phyloP scores from a whole-genome alignment of 2,329 filamentous ascomycete species.

The Periconia digitata region DNA sequence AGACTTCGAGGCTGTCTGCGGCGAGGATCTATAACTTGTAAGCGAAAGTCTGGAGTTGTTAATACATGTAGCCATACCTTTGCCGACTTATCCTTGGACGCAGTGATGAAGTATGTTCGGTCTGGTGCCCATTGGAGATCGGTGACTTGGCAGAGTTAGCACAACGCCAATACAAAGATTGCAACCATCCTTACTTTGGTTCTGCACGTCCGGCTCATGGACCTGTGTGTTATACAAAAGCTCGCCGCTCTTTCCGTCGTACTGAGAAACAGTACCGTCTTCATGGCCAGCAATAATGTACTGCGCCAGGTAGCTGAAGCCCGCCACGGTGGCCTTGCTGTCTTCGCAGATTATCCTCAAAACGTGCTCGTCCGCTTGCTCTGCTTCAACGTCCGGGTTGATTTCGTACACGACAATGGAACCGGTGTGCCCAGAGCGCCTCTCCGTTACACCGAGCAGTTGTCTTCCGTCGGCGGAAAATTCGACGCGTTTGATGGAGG shows the following conservation, averaged over 20 bases:
- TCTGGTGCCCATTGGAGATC: slow-evolving; percentile 95
- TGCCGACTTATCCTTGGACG: slow-evolving; percentile 95
- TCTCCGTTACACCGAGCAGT: slow-evolving; percentile 93
- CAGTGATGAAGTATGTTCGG: slow-evolving; percentile 97
- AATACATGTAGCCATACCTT: slow-evolving; percentile 63
- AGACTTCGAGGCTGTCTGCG: slow-evolving; percentile 79
- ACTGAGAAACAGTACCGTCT: slow-evolving; percentile 88
- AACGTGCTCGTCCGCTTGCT: slow-evolving; percentile 80
- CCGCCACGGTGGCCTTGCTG: slow-evolving; percentile 95
- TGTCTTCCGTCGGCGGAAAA: slow-evolving; percentile 92
- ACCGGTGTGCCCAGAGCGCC: slow-evolving; percentile 94
- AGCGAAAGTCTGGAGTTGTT: background rate
- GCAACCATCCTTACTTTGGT: slow-evolving; percentile 58
- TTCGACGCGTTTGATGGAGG: slow-evolving; percentile 95
- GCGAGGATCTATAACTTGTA: slow-evolving; percentile 66
- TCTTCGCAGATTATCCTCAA: slow-evolving; percentile 86
- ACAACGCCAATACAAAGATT: background rate
- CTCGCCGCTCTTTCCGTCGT: slow-evolving; percentile 90
- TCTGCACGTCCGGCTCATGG: slow-evolving; percentile 83
- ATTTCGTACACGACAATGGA: slow-evolving; percentile 94
- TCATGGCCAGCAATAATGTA: slow-evolving; percentile 98
- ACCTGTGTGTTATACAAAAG: slow-evolving; percentile 75
- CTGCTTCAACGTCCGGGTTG: slow-evolving; percentile 76
- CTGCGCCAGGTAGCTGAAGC: slow-evolving; percentile 90
- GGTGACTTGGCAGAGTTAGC: slow-evolving; percentile 77